These are phyloP conservation scores for Apiosordaria backusii DNA, from an alignment of 495 filamentous ascomycete genomes.

Conservation along the genomic window DNA sequence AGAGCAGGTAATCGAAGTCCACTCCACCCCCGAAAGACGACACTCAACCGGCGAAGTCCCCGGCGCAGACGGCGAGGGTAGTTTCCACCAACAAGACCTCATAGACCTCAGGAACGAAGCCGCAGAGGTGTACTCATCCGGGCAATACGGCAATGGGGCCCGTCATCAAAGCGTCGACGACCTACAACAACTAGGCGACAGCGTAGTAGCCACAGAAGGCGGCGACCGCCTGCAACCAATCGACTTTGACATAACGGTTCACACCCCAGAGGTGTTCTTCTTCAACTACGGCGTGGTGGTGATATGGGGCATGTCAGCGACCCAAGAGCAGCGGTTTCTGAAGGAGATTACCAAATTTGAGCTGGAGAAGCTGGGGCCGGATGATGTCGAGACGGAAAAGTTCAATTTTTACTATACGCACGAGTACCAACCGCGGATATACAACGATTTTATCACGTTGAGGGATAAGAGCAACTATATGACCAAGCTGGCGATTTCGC, in stretches of 20 bases:
- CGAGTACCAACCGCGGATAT: slow-evolving; percentile 95
- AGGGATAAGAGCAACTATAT: slow-evolving; percentile 93
- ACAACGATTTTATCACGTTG: slow-evolving; percentile 97
- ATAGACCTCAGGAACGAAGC: slow-evolving; percentile 20
- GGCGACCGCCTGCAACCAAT: slow-evolving; percentile 28
- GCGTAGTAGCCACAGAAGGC: slow-evolving; percentile 15
- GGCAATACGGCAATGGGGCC: slow-evolving; percentile 17
- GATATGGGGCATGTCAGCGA: slow-evolving; percentile 94
- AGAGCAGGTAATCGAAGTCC: slow-evolving; percentile 36
- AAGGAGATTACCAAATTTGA: slow-evolving; percentile 97
- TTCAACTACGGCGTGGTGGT: slow-evolving; percentile 99
- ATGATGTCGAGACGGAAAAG: slow-evolving; percentile 90
- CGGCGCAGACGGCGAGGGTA: slow-evolving; percentile 5
- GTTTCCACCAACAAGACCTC: slow-evolving; percentile 29
- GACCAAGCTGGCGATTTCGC: slow-evolving; percentile 94
- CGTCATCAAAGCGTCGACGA: slow-evolving; percentile 11
- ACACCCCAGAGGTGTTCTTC: slow-evolving; percentile 90
- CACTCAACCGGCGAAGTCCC: slow-evolving; percentile 31
- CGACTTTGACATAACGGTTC: slow-evolving; percentile 71
- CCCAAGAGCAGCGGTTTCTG: slow-evolving; percentile 81
- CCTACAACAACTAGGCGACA: slow-evolving; percentile 2
- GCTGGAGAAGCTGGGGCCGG: slow-evolving; percentile 75
- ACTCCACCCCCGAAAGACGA: slow-evolving; percentile 58
- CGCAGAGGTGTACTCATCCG: background rate
- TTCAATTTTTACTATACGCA: slow-evolving; percentile 99